These are phyloP conservation scores for Capillidium heterosporum DNA, from an alignment of 371 early-diverging fungal species.

Conservation along the genomic window DNA sequence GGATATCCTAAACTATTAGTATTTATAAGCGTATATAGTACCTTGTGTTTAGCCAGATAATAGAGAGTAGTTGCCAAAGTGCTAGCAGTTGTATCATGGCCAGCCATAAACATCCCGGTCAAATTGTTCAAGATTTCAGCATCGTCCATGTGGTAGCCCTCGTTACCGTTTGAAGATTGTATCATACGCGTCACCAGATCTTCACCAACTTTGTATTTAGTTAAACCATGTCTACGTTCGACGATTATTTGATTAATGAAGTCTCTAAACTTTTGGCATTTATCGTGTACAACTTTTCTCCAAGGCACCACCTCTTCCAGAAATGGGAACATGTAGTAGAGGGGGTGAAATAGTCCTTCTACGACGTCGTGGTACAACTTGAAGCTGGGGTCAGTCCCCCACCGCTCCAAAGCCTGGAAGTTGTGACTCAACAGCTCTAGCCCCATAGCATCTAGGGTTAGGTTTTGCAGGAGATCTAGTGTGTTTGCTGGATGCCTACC, in stretches of 20 bases:
- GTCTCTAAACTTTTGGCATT: background rate
- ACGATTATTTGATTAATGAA: background rate
- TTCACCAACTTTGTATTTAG: background rate
- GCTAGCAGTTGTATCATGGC: conserved; percentile 23
- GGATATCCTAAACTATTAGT: too few species aligned
- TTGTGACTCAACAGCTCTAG: background rate
- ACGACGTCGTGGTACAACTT: background rate
- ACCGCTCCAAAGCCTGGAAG: background rate
- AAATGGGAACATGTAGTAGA: background rate
- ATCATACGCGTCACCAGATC: conserved; percentile 13
- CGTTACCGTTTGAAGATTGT: conserved; percentile 7
- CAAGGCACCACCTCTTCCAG: background rate
- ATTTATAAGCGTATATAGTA: background rate
- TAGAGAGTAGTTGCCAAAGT: conserved; percentile 18
- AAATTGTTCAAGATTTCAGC: conserved; percentile 10
- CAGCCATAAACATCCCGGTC: conserved; percentile 19
- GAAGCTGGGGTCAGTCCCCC: background rate
- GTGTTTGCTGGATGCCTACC: background rate
- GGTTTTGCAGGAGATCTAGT: background rate
- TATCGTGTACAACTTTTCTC: background rate
- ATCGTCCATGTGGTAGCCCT: too few species aligned
- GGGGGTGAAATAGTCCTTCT: background rate
- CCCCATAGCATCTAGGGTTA: conserved; percentile 1
- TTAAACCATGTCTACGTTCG: background rate
- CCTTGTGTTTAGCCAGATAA: conserved; percentile 15